These are phyloP conservation scores for Kwoniella heveanensis DNA, from an alignment of 768 basidiomycete species.

Conservation along the genomic window DNA sequence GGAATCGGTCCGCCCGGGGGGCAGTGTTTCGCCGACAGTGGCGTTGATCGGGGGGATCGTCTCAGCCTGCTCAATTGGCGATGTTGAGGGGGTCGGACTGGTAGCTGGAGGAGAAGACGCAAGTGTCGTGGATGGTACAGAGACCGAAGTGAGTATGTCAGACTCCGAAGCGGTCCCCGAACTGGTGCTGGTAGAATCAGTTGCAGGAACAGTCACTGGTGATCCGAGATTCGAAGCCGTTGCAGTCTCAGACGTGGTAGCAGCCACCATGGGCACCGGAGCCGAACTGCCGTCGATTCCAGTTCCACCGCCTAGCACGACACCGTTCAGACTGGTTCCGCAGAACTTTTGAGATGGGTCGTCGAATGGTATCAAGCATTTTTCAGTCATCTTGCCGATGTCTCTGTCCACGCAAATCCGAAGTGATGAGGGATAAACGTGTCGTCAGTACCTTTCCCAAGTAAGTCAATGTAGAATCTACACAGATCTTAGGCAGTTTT, in stretches of 20 bases:
- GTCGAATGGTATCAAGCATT: slow-evolving; percentile 31
- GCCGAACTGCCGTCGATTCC: not conserved
- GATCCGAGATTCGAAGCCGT: not conserved
- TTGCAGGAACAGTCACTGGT: not conserved
- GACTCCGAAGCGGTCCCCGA: no score
- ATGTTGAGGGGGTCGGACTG: not conserved
- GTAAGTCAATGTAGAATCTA: no score
- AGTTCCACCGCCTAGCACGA: slow-evolving; percentile 1
- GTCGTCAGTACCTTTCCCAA: no score
- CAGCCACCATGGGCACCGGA: no score
- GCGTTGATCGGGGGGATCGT: not conserved
- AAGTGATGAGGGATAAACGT: no score
- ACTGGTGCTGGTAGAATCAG: not conserved
- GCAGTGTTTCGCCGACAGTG: not conserved
- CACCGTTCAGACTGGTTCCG: slow-evolving; percentile 24
- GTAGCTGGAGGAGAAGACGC: not conserved
- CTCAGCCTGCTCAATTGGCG: no score
- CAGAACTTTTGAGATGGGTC: slow-evolving; percentile 38
- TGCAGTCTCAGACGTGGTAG: not conserved
- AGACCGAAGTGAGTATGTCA: not conserved
- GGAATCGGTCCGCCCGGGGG: not conserved
- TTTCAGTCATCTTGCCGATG: slow-evolving; percentile 26
- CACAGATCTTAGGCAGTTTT: no score
- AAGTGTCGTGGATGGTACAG: not conserved
- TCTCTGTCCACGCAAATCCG: slow-evolving; percentile 1